Evolutionary conservation across 2,329 filamentous ascomycete species (phyloP), one percentile per base, ranked within the genome.

Genomic region (Eutypella sp.): DNA sequence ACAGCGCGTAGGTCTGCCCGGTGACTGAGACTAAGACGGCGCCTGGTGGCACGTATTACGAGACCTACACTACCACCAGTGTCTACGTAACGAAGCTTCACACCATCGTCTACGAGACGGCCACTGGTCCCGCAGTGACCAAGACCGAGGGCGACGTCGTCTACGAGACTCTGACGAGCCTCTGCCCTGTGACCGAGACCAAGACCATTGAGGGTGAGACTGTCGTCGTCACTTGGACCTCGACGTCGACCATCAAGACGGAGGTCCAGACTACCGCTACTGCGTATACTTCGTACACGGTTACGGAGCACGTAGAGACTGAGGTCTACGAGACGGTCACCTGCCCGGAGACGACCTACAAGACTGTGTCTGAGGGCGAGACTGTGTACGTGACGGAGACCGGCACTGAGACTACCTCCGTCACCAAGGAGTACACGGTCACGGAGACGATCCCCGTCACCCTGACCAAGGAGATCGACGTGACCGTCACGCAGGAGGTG

Each of bases 111-210:
- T 59, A 65, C 50, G 58, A 67, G 51, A 66, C 67, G 4, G 57
- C 67, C 19, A 53, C 54, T 0, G 59, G 57, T 6, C 67, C 68
- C 16, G 58, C 61, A 16, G 64, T 67, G 7, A 73, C 68, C 3
- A 47, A 63, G 22, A 69, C 66, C 1, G 60, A 64, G 22, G 61
- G 62, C 18, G 63, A 65, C 11, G 61, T 70, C 7, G 61, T 61
- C 16, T 70, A 72, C 55, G 64, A 58, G 8, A 75, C 72, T 5
- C 44, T 67, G 29, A 76, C 72, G 13, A 66, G 63, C 15, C 59
- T 74, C 13, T 72, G 69, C 57, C 69, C 71, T 8, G 56, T 75
- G 13, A 75, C 72, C 1, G 63, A 70, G 53, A 70, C 69, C 40
- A 68, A 67, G 57, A 72, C 68, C 2, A 44, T 74, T 3, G 66